These are phyloP conservation scores for Antarctomyces pellizariae DNA, from an alignment of 495 filamentous ascomycete genomes.

Conservation along the genomic window DNA sequence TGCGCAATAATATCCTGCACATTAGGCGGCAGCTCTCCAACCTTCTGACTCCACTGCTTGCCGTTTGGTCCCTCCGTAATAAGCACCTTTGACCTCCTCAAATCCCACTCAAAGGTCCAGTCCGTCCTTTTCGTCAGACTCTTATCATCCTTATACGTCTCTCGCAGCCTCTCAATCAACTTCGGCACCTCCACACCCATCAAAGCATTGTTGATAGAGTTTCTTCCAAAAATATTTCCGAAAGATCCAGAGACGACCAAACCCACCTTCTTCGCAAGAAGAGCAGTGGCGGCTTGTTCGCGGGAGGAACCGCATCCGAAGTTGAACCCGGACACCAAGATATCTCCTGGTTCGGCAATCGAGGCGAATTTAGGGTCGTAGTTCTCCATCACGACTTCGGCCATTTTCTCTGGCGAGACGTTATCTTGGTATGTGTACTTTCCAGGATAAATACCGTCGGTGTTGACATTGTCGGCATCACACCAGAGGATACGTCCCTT, in stretches of 20 bases:
- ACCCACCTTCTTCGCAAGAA: constrained; percentile 65
- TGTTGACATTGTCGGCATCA: constrained; percentile 53
- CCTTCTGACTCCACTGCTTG: constrained; percentile 50
- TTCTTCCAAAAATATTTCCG: constrained; percentile 70
- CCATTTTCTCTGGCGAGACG: constrained; percentile 55
- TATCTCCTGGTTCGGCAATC: constrained; percentile 40
- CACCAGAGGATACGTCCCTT: constrained; percentile 46
- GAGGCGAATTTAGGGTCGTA: constrained; percentile 50
- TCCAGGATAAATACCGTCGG: constrained; percentile 70
- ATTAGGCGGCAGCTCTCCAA: constrained; percentile 67
- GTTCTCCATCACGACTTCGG: constrained; percentile 76
- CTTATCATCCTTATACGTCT: constrained; percentile 33
- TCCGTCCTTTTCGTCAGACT: constrained; percentile 60
- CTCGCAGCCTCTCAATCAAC: constrained; percentile 44
- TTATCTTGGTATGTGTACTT: constrained; percentile 83
- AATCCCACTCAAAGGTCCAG: constrained; percentile 78
- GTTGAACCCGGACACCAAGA: constrained; percentile 74
- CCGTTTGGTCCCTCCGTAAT: constrained; percentile 40
- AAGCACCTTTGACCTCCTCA: constrained; percentile 39
- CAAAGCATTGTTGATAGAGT: constrained; percentile 83
- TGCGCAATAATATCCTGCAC: constrained; percentile 79
- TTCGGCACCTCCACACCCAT: constrained; percentile 64
- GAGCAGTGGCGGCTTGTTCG: constrained; percentile 78
- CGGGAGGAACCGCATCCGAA: constrained; percentile 68
- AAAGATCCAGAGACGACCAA: constrained; percentile 73